phyloP scores from a whole-genome alignment of 2,329 filamentous ascomycete genomes.

The Aspergillus sp. region DNA sequence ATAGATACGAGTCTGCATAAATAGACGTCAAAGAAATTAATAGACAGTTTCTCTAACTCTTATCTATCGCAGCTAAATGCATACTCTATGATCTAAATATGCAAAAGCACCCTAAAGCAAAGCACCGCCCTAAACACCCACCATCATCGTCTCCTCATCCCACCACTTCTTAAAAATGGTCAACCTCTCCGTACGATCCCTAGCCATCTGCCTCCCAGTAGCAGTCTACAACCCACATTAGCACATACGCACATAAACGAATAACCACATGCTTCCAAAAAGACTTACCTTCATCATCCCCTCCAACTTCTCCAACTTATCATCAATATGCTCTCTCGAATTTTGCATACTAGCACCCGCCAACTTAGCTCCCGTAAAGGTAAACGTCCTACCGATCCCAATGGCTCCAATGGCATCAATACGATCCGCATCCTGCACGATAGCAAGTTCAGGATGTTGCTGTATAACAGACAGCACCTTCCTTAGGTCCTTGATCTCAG shows the following conservation, averaged over 20 bases:
- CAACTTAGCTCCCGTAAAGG: neutral
- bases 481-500: conserved; percentile 11
- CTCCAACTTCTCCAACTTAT: conserved; percentile 7
- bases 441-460: conserved; percentile 6
- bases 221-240: neutral
- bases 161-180: conserved; percentile 5
- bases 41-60: neutral
- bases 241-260: neutral
- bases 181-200: conserved; percentile 4
- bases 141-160: conserved; percentile 5
- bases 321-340: conserved; percentile 5
- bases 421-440: conserved; percentile 13
- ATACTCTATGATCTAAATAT: too few relatives aligned
- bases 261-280: neutral
- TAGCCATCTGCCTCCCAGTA: neutral
- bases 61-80: neutral
- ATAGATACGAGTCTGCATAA: too few relatives aligned
- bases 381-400: conserved; percentile 8
- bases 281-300: conserved; percentile 8
- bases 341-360: conserved; percentile 3
- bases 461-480: neutral
- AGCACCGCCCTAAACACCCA: neutral
- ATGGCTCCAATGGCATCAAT: conserved; percentile 12
- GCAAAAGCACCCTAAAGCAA: too few relatives aligned
- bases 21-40: too few relatives aligned